Percentiles rank a stretch among this genome's conserved stretches.
Conservation (phyloP, 176 grass and related monocot species). For the Hordeum vulgare region MorexV3_pseudomolecules_assembly NC_058519.1:510973469-510973968, state of each 20-base stretch:
- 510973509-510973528: neutral
- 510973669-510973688: conserved; percentile 97
- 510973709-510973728: neutral
- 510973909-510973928: neutral
- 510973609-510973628: conserved; percentile 82
- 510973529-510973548: neutral
- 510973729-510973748: neutral
- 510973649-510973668: conserved; percentile 97
- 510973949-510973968: no score
- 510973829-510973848: neutral
- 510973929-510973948: neutral
- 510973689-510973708: neutral
- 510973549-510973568: neutral
- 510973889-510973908: neutral
- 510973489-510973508: neutral
- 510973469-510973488: neutral
- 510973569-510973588: neutral
- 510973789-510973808: neutral
- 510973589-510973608: conserved; percentile 18
- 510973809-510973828: neutral
- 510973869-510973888: conserved; percentile 1
- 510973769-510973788: neutral
- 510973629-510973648: conserved; percentile 89
- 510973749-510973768: neutral
- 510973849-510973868: neutral